These are phyloP conservation scores for Neurospora sp. DNA, from an alignment of 495 filamentous ascomycete species.

Conservation along the genomic window DNA sequence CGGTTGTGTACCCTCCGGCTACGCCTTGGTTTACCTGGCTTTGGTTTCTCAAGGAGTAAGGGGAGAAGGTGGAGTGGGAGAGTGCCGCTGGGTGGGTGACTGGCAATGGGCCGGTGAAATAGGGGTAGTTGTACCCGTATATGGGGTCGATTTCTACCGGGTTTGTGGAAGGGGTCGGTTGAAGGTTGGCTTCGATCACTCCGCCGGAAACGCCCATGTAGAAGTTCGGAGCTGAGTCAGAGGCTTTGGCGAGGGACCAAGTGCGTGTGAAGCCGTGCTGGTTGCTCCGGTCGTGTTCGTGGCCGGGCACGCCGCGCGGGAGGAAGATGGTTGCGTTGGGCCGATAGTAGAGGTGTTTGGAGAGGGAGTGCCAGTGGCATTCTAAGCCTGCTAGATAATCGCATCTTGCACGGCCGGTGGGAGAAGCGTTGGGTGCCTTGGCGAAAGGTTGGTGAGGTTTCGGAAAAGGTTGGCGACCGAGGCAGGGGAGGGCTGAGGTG, in stretches of 20 bases:
- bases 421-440: conserved; percentile 9
- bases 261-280: conserved; percentile 14
- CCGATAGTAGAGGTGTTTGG: conserved; percentile 28
- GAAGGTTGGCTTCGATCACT: conserved; percentile 26
- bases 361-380: conserved; percentile 35
- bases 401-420: conserved; percentile 10
- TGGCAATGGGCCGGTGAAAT: background rate
- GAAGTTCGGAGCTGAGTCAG: conserved; percentile 31
- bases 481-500: conserved; percentile 30
- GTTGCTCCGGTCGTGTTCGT: background rate
- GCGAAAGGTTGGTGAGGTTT: conserved; percentile 23
- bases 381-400: conserved; percentile 12
- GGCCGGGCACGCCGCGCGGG: conserved; percentile 5
- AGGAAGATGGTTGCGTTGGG: conserved; percentile 35
- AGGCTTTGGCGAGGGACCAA: conserved; percentile 32
- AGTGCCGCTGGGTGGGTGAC: background rate
- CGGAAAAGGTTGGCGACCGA: conserved; percentile 22
- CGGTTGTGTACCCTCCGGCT: conserved; percentile 7
- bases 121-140: conserved; percentile 2
- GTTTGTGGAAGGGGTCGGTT: conserved; percentile 2
- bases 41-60: conserved; percentile 6
- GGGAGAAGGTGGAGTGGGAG: conserved; percentile 18
- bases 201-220: conserved; percentile 31
- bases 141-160: background rate
- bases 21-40: background rate